These are phyloP conservation scores for Boletus subparvulus DNA, from an alignment of 768 basidiomycete genomes.

Conservation along the genomic window DNA sequence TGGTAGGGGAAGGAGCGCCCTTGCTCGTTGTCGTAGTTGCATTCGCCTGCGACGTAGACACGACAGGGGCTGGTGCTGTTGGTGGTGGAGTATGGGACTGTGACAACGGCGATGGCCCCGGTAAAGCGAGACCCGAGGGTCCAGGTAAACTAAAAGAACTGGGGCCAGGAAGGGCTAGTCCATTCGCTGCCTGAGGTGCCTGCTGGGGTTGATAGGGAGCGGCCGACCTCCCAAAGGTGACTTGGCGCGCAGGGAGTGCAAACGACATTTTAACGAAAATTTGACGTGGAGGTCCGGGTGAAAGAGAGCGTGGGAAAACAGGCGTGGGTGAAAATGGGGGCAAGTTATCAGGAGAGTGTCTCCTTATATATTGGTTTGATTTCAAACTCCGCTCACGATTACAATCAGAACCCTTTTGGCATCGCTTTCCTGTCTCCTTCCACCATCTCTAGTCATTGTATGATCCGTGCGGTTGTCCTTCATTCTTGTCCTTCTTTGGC, in stretches of 20 bases:
- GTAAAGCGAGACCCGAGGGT: conserved; percentile 46
- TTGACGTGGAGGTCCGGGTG: conserved; percentile 20
- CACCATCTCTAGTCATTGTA: conserved; percentile 15
- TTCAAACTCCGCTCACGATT: conserved; percentile 34
- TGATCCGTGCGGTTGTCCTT: conserved; percentile 13
- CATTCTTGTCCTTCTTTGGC: not conserved
- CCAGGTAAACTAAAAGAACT: conserved; percentile 46
- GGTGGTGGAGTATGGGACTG: conserved; percentile 38
- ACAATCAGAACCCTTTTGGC: conserved; percentile 10
- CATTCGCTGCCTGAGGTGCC: conserved; percentile 42
- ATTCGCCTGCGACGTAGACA: conserved; percentile 25
- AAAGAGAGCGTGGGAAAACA: conserved; percentile 29
- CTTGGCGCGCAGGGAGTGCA: conserved; percentile 73
- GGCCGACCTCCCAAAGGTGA: conserved; percentile 71
- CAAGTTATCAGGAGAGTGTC: conserved; percentile 12
- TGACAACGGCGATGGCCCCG: conserved; percentile 58
- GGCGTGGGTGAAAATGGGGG: conserved; percentile 26
- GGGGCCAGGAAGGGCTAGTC: conserved; percentile 54
- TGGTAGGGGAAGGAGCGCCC: conserved; percentile 37
- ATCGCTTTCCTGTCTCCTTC: conserved; percentile 24
- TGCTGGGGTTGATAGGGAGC: conserved; percentile 45
- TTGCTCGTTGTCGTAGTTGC: conserved; percentile 33
- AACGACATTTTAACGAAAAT: conserved; percentile 45
- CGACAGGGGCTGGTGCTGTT: conserved; percentile 8
- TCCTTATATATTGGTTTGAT: conserved; percentile 27